phyloP scores from a whole-genome alignment of 257 asterid species.

The Prunella vulgaris region DNA sequence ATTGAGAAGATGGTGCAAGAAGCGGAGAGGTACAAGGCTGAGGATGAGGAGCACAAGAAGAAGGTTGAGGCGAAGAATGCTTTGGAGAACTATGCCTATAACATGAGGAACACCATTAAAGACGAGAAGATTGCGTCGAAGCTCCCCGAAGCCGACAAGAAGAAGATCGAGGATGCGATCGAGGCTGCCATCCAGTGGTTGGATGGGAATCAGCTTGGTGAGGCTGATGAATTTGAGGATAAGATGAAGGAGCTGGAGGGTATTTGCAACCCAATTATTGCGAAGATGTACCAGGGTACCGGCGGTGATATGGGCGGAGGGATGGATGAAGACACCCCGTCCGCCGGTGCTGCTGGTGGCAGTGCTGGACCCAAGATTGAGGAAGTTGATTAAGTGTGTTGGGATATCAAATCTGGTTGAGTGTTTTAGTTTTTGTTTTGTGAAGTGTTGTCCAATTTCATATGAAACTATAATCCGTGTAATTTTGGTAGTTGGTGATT shows the following conservation, averaged over 20 bases:
- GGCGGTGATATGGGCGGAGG: slow-evolving; percentile 14
- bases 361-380: slow-evolving; percentile 32
- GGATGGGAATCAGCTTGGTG: slow-evolving; percentile 36
- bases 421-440: too few relatives aligned
- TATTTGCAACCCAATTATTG: slow-evolving; percentile 33
- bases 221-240: slow-evolving; percentile 34
- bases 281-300: slow-evolving; percentile 30
- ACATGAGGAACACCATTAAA: slow-evolving; percentile 40
- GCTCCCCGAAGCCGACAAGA: slow-evolving; percentile 25
- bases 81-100: slow-evolving; percentile 33
- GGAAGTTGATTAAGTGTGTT: too few relatives aligned
- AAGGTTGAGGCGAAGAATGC: slow-evolving; percentile 33
- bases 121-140: slow-evolving; percentile 33
- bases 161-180: slow-evolving; percentile 30
- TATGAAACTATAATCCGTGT: too few relatives aligned
- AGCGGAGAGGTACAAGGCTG: slow-evolving; percentile 36
- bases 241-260: slow-evolving; percentile 35
- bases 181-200: slow-evolving; percentile 31
- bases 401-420: too few relatives aligned
- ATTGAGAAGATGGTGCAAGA: slow-evolving; percentile 40
- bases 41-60: slow-evolving; percentile 38
- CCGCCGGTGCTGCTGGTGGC: slow-evolving; percentile 18
- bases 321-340: slow-evolving; percentile 28
- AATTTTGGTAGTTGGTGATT: too few relatives aligned
- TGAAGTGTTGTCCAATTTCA: too few relatives aligned